Conservation (phyloP, 345 rosid species). For the Pugionium dolabratum region DNA sequence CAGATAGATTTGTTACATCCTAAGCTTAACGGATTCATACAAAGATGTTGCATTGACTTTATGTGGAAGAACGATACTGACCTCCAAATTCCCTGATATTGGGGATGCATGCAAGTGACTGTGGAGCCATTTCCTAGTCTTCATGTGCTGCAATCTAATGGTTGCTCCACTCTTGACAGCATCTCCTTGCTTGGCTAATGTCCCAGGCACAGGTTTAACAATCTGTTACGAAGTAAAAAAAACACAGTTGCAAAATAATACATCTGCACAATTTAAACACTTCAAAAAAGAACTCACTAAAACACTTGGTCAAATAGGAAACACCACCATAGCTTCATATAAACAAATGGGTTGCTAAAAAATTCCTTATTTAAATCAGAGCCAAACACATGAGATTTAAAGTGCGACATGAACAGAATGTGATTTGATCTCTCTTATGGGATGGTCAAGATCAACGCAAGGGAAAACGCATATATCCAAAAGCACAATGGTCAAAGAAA, state of each 20-base stretch:
- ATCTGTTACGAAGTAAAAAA: slow-evolving; percentile 47
- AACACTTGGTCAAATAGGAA: neutral
- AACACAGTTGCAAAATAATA: neutral
- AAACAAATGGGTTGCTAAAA: neutral
- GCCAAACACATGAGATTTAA: neutral
- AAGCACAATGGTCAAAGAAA: too few relatives aligned
- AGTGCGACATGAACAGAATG: neutral
- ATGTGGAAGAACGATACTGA: slow-evolving; percentile 33
- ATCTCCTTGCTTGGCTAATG: slow-evolving; percentile 79
- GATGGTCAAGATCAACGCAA: neutral
- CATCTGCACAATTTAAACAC: neutral
- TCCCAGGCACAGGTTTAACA: slow-evolving; percentile 64
- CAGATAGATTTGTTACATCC: neutral
- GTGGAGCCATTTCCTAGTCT: slow-evolving; percentile 89
- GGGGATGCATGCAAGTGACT: slow-evolving; percentile 97
- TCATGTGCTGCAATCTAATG: slow-evolving; percentile 88
- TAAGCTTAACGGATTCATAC: slow-evolving; percentile 4
- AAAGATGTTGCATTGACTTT: neutral
- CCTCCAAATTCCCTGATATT: slow-evolving; percentile 96
- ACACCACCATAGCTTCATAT: slow-evolving; percentile 2
- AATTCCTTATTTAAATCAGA: neutral
- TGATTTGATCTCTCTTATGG: neutral
- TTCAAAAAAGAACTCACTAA: neutral
- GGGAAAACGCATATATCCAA: neutral
- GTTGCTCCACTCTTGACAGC: slow-evolving; percentile 64